phyloP scores from a whole-genome alignment of 192 early-diverging fungal species.

The Coemansia sp. region DNA sequence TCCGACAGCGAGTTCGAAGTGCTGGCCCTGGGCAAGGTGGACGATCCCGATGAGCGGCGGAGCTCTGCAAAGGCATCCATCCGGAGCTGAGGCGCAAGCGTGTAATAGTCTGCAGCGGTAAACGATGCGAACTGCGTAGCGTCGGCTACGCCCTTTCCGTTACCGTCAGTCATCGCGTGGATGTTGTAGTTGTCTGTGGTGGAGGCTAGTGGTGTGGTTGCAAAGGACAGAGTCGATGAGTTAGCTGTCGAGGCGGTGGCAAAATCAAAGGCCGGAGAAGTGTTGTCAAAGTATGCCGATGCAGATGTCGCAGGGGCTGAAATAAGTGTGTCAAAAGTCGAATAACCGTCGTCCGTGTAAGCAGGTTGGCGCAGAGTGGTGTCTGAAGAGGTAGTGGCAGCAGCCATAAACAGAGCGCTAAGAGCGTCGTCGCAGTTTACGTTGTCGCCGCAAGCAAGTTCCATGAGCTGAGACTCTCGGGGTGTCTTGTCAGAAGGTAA shows the following conservation, averaged over 20 bases:
- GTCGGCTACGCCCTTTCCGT: background rate
- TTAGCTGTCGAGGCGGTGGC: slow-evolving; percentile 1
- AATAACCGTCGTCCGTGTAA: slow-evolving; percentile 40
- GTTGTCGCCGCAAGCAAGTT: slow-evolving; percentile 4
- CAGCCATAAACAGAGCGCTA: slow-evolving; percentile 24
- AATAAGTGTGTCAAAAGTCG: slow-evolving; percentile 17
- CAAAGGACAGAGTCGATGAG: background rate
- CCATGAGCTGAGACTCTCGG: background rate
- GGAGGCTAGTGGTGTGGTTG: slow-evolving; percentile 9
- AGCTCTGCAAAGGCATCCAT: slow-evolving; percentile 4
- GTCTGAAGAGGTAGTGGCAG: slow-evolving; percentile 8
- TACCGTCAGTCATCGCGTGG: background rate
- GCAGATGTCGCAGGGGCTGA: slow-evolving; percentile 8
- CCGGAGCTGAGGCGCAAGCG: slow-evolving; percentile 14
- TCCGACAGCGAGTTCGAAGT: slow-evolving; percentile 20
- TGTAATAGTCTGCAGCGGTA: slow-evolving; percentile 17
- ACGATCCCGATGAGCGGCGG: background rate
- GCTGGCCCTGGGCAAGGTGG: background rate
- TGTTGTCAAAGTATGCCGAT: slow-evolving; percentile 1
- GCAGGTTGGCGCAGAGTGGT: slow-evolving; percentile 17
- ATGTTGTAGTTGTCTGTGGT: slow-evolving; percentile 12
- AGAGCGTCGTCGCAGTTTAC: slow-evolving; percentile 25
- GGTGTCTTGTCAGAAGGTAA: background rate
- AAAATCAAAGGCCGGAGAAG: slow-evolving; percentile 1
- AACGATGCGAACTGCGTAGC: slow-evolving; percentile 27